A percentile compares a stretch with the other conserved stretches of the same genome.
These are phyloP conservation scores for Carex scoparia DNA, from an alignment of 176 grass and related monocot genomes.

Conservation along the genomic window DNA sequence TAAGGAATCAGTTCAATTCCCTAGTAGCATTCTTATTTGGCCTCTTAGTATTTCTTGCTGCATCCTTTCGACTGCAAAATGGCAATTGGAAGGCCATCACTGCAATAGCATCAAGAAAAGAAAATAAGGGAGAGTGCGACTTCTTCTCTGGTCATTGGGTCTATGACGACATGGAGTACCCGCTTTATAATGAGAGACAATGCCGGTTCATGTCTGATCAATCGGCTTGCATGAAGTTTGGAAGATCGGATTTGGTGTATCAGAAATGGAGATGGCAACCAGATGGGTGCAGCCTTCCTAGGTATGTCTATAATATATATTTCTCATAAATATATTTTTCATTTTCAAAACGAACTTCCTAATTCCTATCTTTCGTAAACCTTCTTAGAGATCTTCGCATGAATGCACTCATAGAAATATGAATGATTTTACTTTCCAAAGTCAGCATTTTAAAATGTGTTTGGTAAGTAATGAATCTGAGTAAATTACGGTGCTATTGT, in stretches of 20 bases:
- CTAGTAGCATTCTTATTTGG: slow-evolving; percentile 36
- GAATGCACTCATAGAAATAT: neutral
- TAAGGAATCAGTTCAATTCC: slow-evolving; percentile 42
- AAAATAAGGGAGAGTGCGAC: slow-evolving; percentile 30
- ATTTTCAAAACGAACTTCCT: neutral
- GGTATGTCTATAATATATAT: slow-evolving; percentile 25
- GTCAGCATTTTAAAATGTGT: neutral
- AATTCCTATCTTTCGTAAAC: neutral
- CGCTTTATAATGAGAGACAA: slow-evolving; percentile 60
- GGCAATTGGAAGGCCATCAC: neutral
- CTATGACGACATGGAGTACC: slow-evolving; percentile 41
- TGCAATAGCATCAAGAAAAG: neutral
- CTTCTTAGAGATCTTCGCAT: neutral
- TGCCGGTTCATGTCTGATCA: slow-evolving; percentile 85
- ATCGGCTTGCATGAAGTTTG: slow-evolving; percentile 61
- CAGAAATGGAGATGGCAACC: slow-evolving; percentile 83
- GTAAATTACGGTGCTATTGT: neutral
- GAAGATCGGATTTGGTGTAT: slow-evolving; percentile 47
- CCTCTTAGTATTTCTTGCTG: slow-evolving; percentile 29
- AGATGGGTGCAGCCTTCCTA: slow-evolving; percentile 54
- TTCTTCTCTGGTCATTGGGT: slow-evolving; percentile 66
- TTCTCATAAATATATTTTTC: neutral
- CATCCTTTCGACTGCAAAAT: slow-evolving; percentile 28
- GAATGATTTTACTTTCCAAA: neutral
- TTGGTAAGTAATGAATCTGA: neutral